These are phyloP conservation scores for Mycena pura DNA, from an alignment of 768 basidiomycete species.

Conservation along the genomic window DNA sequence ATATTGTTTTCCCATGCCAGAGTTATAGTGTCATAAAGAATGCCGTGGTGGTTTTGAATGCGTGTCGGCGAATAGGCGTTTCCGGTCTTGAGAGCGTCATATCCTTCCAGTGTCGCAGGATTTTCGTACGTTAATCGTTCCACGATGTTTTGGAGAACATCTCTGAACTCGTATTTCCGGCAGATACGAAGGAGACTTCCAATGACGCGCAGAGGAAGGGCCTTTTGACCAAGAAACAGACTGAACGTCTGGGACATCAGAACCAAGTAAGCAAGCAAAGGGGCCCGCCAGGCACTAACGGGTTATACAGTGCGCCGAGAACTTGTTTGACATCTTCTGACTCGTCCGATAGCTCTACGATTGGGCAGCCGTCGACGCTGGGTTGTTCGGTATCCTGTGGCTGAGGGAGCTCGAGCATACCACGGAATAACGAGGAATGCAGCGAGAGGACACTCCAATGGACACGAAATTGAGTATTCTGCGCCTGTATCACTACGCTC, in stretches of 20 bases:
- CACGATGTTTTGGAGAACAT: background rate
- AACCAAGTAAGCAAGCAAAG: no score
- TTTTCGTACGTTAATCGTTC: constrained; percentile 19
- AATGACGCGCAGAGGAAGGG: constrained; percentile 3
- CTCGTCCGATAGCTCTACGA: constrained; percentile 22
- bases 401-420: constrained; percentile 16
- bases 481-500: constrained; percentile 28
- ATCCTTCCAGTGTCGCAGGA: constrained; percentile 10
- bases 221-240: background rate
- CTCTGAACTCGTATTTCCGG: constrained; percentile 17
- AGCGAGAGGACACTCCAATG: constrained; percentile 27
- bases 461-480: constrained; percentile 27
- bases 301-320: constrained; percentile 23
- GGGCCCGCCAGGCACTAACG: constrained; percentile 11
- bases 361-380: constrained; percentile 23
- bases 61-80: constrained; percentile 5
- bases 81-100: constrained; percentile 9
- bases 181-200: background rate
- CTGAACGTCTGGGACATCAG: background rate
- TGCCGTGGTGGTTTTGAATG: constrained; percentile 6
- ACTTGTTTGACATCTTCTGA: constrained; percentile 19
- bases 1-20: constrained; percentile 20
- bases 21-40: constrained; percentile 12
- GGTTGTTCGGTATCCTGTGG: constrained; percentile 16
- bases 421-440: constrained; percentile 28